Percentiles rank a stretch among this genome's conserved stretches.
These are phyloP conservation scores for Moesziomyces sp. DNA, from an alignment of 1,284 basidiomycete genomes.

Conservation along the genomic window DNA sequence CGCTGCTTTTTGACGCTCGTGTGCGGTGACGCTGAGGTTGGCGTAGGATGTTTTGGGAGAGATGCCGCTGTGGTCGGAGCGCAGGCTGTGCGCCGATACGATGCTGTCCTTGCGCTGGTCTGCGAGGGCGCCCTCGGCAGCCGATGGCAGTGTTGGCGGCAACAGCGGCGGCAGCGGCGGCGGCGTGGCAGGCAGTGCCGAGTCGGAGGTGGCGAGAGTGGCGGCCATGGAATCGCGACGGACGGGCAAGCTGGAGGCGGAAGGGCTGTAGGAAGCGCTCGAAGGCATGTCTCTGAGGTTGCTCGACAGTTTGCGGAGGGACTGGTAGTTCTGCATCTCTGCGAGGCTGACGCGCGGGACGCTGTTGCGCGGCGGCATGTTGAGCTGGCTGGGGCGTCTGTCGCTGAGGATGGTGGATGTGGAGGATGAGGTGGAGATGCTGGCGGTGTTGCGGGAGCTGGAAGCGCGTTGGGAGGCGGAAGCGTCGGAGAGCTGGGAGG, in stretches of 20 bases:
- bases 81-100: slow-evolving; percentile 39
- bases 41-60: slow-evolving; percentile 57
- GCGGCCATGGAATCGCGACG: slow-evolving; percentile 21
- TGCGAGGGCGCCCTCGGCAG: slow-evolving; percentile 3
- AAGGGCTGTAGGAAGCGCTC: slow-evolving; percentile 10
- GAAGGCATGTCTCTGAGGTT: slow-evolving; percentile 30
- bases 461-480: slow-evolving; percentile 16
- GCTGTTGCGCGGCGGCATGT: slow-evolving; percentile 30
- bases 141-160: too few species aligned
- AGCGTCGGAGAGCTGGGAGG: slow-evolving; percentile 31
- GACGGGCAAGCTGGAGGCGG: slow-evolving; percentile 15
- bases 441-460: slow-evolving; percentile 18
- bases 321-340: slow-evolving; percentile 49
- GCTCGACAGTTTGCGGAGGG: slow-evolving; percentile 45
- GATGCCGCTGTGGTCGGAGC: slow-evolving; percentile 55
- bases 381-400: slow-evolving; percentile 40
- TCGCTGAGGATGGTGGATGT: slow-evolving; percentile 41
- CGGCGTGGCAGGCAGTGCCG: slow-evolving; percentile 15
- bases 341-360: slow-evolving; percentile 41
- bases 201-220: slow-evolving; percentile 9
- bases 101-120: slow-evolving; percentile 49
- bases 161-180: slow-evolving; percentile 1
- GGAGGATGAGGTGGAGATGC: slow-evolving; percentile 23
- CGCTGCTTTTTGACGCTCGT: slow-evolving; percentile 16
- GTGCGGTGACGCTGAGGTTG: slow-evolving; percentile 31